Percentiles rank a stretch among this genome's conserved stretches.
Conservation (phyloP, 176 grass and related monocot species). For the Aegilops tauschii region DNA sequence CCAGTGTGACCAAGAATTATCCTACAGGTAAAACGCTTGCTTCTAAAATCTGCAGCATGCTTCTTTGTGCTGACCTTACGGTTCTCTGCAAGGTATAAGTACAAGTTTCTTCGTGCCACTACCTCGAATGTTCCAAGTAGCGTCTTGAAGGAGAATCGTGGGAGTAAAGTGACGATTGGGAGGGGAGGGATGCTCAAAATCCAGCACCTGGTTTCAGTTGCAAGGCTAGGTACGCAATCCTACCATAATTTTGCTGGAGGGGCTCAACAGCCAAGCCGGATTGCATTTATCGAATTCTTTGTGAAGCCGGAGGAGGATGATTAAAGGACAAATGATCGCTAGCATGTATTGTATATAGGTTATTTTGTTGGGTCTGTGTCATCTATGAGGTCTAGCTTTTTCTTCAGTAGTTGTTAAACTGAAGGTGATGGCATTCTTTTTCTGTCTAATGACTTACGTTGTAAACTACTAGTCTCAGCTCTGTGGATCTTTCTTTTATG, state of each 20-base stretch:
- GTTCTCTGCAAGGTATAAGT: constrained; percentile 70
- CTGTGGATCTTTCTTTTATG: neutral
- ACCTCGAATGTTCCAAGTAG: constrained; percentile 76
- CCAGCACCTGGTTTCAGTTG: constrained; percentile 88
- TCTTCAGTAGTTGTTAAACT: neutral
- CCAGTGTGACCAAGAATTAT: constrained; percentile 68
- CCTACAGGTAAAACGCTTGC: constrained; percentile 48
- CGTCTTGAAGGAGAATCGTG: constrained; percentile 74
- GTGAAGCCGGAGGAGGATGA: constrained; percentile 85
- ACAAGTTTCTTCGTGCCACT: constrained; percentile 87
- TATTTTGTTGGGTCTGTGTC: neutral
- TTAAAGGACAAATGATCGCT: constrained; percentile 24
- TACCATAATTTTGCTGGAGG: constrained; percentile 45
- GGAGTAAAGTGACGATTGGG: constrained; percentile 77
- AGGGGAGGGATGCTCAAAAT: constrained; percentile 94
- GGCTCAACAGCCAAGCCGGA: constrained; percentile 61
- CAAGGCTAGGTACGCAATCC: constrained; percentile 49
- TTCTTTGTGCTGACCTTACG: constrained; percentile 7
- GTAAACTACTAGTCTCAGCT: constrained; percentile 4
- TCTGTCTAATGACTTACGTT: neutral
- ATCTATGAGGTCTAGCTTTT: neutral
- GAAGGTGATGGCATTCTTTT: neutral
- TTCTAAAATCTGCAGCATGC: neutral
- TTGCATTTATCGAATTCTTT: constrained; percentile 90
- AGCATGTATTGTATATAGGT: constrained; percentile 23